A percentile compares a stretch with the other conserved stretches of the same genome.
These are phyloP conservation scores for Pythium brassicae DNA, from an alignment of 352 stramenopile species.

Conservation along the genomic window DNA sequence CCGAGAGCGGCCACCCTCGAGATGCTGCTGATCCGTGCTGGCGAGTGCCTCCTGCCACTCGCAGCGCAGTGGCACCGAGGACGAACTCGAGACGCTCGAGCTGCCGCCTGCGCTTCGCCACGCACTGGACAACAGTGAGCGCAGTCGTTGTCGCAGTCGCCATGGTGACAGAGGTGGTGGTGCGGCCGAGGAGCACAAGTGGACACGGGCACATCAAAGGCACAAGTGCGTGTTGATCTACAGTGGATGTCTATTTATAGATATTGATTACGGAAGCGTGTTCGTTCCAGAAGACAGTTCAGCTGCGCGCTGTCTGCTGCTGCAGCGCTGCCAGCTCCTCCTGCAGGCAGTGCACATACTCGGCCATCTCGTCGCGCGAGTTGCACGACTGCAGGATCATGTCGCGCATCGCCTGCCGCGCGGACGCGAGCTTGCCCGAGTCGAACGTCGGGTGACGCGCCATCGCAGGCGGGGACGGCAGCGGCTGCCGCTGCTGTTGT, in stretches of 20 bases:
- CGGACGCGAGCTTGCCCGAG: conserved; percentile 28
- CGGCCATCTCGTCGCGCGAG: conserved; percentile 42
- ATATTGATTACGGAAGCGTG: no score
- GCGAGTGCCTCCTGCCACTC: conserved; percentile 2
- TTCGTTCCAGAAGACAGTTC: no score
- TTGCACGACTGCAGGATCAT: conserved; percentile 51
- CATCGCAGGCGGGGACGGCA: conserved; percentile 8
- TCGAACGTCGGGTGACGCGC: conserved; percentile 32
- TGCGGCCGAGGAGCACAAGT: no score
- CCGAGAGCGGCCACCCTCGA: neutral
- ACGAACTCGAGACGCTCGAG: conserved; percentile 26
- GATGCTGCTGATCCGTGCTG: conserved; percentile 6
- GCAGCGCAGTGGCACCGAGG: conserved; percentile 20
- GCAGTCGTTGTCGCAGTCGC: neutral
- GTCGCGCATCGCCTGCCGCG: conserved; percentile 34
- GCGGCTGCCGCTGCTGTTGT: no score
- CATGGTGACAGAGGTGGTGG: no score
- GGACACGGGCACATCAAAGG: no score
- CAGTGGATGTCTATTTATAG: neutral
- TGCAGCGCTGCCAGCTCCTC: conserved; percentile 46
- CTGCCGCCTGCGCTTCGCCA: conserved; percentile 24
- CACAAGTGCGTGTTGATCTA: neutral
- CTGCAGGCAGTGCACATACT: conserved; percentile 52
- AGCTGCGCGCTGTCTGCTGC: no score
- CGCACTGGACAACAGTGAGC: conserved; percentile 26